These are phyloP conservation scores for Paracorniculantispora psalliotae DNA, from an alignment of 2,329 filamentous ascomycete species.

Conservation along the genomic window DNA sequence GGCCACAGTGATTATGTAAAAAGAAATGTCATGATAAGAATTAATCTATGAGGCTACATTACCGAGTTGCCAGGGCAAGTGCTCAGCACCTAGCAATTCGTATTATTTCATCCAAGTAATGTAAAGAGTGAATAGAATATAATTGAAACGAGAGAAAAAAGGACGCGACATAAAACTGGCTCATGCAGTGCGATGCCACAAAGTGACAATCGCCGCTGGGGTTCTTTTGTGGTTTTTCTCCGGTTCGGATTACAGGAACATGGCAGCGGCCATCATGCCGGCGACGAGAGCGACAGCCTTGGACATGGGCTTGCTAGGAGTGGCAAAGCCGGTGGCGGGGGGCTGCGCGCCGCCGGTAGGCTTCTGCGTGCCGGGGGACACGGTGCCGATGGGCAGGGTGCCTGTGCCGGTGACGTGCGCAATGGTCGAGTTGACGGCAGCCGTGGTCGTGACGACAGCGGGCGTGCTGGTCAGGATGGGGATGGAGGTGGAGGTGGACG, in stretches of 20 bases:
- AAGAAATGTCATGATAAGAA: background rate
- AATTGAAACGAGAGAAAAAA: background rate
- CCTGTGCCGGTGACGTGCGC: background rate
- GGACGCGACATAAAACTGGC: constrained; percentile 40
- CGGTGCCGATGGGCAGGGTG: background rate
- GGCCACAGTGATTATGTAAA: too few relatives aligned
- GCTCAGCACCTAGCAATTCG: background rate
- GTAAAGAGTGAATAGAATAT: background rate
- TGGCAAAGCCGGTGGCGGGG: background rate
- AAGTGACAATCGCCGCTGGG: too few relatives aligned
- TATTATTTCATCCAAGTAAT: background rate
- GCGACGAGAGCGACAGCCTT: background rate
- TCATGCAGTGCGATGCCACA: background rate
- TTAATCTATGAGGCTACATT: constrained; percentile 1
- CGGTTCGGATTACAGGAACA: background rate
- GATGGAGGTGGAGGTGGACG: background rate
- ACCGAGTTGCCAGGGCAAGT: background rate
- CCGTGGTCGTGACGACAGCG: background rate
- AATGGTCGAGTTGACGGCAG: background rate
- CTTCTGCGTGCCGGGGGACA: background rate
- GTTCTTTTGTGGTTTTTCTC: background rate
- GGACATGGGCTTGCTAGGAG: background rate
- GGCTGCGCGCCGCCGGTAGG: background rate
- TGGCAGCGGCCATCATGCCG: background rate
- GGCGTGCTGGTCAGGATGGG: background rate